Evolutionary conservation across 2,329 filamentous ascomycete genomes (phyloP).

Genomic region (Phialophora verrucosa): DNA sequence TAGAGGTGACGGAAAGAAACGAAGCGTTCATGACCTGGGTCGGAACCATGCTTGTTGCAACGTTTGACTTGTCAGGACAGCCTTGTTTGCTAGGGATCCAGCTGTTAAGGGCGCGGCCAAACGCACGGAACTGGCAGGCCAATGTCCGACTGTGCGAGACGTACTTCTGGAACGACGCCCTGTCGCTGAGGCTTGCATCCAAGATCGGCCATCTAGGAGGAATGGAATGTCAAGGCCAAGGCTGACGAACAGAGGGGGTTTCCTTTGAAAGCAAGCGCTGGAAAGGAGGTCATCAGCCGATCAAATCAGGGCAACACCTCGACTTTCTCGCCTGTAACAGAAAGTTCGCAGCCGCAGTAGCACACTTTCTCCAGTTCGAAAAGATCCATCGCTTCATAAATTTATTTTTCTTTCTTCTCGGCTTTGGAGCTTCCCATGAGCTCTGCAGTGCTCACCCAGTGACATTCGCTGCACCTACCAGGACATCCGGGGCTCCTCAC

Average conservation of each 20-base stretch:
- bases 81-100: constrained; percentile 18
- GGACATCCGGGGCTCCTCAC: no score
- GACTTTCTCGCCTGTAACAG: not conserved
- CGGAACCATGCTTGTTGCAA: constrained; percentile 20
- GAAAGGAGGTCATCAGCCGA: not conserved
- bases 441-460: no score
- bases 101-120: constrained; percentile 20
- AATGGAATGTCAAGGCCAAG: constrained; percentile 15
- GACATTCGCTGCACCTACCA: no score
- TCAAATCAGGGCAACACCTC: not conserved
- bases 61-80: constrained; percentile 17
- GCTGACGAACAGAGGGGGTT: not conserved
- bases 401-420: no score
- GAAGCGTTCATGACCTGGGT: constrained; percentile 27
- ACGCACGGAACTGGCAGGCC: constrained; percentile 22
- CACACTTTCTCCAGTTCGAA: no score
- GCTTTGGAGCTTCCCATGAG: no score
- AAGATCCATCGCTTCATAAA: no score
- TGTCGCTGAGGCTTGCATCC: constrained; percentile 27
- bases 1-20: constrained; percentile 24
- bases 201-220: constrained; percentile 21
- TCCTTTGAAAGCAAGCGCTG: not conserved
- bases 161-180: constrained; percentile 28
- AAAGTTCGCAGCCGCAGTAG: not conserved
- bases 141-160: constrained; percentile 24